Conservation (phyloP, 1,284 basidiomycete species). For the Rhodotorula sp. region DNA sequence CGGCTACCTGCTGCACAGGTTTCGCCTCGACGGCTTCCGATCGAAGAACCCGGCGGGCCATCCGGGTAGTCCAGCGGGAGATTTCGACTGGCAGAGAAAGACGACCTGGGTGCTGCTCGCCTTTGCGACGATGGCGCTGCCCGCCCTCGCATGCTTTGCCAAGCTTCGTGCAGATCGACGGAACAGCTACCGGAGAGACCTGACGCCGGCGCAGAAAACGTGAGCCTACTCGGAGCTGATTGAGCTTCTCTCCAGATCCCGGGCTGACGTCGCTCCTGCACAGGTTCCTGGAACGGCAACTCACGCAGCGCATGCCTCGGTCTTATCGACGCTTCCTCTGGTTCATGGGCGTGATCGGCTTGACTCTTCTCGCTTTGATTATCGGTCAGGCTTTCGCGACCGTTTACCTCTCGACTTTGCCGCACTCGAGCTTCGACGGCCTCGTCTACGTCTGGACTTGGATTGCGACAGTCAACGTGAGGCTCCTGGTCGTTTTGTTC, state of each 20-base stretch:
- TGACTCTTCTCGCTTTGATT: constrained; percentile 57
- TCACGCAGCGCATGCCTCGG: constrained; percentile 54
- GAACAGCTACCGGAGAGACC: constrained; percentile 47
- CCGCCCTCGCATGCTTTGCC: constrained; percentile 52
- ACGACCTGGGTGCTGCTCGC: constrained; percentile 59
- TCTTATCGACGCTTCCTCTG: constrained; percentile 58
- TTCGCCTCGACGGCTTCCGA: constrained; percentile 50
- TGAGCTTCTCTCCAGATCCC: not conserved
- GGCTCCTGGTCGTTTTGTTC: not conserved
- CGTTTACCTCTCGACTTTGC: constrained; percentile 57
- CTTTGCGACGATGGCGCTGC: constrained; percentile 58
- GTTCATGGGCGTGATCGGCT: constrained; percentile 57
- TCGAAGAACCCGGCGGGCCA: constrained; percentile 12
- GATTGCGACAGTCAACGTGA: constrained; percentile 51
- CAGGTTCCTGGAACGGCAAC: constrained; percentile 53
- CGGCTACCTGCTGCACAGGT: constrained; percentile 54
- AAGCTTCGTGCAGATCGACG: constrained; percentile 43
- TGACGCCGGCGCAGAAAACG: constrained; percentile 50
- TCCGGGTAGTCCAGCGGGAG: not conserved
- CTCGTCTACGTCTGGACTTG: constrained; percentile 59
- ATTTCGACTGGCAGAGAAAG: constrained; percentile 58
- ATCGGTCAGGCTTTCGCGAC: constrained; percentile 60
- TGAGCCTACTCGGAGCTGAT: not conserved
- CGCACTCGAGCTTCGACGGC: constrained; percentile 57
- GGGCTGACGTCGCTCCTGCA: not conserved